Evolutionary conservation across 495 filamentous ascomycete genomes (phyloP).

Genomic region (Lasiosphaeria ovina): DNA sequence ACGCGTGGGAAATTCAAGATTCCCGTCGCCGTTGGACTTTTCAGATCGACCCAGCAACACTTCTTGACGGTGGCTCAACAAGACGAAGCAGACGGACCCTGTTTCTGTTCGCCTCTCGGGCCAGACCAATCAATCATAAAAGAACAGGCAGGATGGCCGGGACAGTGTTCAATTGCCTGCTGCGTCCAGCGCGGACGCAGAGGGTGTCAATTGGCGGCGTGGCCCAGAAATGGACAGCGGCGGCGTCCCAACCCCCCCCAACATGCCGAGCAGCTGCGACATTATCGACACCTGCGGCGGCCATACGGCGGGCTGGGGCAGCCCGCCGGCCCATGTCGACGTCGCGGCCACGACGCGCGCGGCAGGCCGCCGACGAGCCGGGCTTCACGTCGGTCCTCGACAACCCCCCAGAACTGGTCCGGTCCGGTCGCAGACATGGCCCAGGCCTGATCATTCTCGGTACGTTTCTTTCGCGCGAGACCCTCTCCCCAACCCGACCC

Average conservation of each 20-base stretch:
- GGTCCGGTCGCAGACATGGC: slow-evolving; percentile 69
- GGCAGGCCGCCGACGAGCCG: slow-evolving; percentile 61
- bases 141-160: slow-evolving; percentile 12
- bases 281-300: background rate
- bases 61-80: too few species aligned
- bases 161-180: slow-evolving; percentile 15
- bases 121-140: background rate
- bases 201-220: background rate
- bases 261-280: slow-evolving; percentile 2
- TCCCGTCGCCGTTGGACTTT: too few species aligned
- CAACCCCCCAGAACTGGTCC: slow-evolving; percentile 74
- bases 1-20: too few species aligned
- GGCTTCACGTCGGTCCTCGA: slow-evolving; percentile 81
- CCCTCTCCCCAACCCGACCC: too few species aligned
- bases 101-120: background rate
- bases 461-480: slow-evolving; percentile 37
- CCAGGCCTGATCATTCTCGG: slow-evolving; percentile 78
- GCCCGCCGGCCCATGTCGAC: slow-evolving; percentile 34
- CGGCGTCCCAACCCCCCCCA: background rate
- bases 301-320: background rate
- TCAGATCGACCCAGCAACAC: too few species aligned
- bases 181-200: slow-evolving; percentile 10
- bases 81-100: too few species aligned
- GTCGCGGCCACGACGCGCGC: slow-evolving; percentile 18
- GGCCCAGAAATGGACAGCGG: background rate